A percentile compares a stretch with the other conserved stretches of the same genome.
Conservation (phyloP, 1,139 yeast species). For the Arxiozyma bovina region DNA sequence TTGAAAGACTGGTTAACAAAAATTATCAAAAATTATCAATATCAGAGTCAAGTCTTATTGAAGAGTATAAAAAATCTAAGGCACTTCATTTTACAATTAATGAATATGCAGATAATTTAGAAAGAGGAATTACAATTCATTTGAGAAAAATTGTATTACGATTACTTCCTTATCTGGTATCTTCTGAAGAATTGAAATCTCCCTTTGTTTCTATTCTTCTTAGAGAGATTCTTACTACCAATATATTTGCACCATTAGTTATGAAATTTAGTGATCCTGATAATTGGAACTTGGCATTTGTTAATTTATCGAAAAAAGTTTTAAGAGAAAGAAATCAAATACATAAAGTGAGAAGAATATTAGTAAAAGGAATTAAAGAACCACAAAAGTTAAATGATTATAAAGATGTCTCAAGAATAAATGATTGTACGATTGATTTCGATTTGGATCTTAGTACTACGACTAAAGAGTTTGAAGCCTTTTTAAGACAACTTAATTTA, state of each 20-base stretch:
- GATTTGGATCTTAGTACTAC: constrained; percentile 21
- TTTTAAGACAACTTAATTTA: constrained; percentile 19
- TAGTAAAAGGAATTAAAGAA: constrained; percentile 32
- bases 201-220: constrained; percentile 43
- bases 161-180: constrained; percentile 46
- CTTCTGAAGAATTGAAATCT: constrained; percentile 43
- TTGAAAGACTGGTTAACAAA: constrained; percentile 13
- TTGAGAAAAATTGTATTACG: constrained; percentile 38
- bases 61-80: constrained; percentile 45
- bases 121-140: constrained; percentile 46
- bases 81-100: constrained; percentile 57
- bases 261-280: constrained; percentile 62
- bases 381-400: background rate
- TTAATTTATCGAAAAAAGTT: constrained; percentile 52
- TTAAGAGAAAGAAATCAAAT: constrained; percentile 73
- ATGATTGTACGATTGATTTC: constrained; percentile 15
- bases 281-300: constrained; percentile 61
- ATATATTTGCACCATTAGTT: constrained; percentile 47
- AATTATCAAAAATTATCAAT: constrained; percentile 42
- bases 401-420: constrained; percentile 3
- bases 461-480: constrained; percentile 21
- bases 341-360: constrained; percentile 57
- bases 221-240: constrained; percentile 55
- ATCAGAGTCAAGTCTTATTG: constrained; percentile 41
- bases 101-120: constrained; percentile 30